phyloP scores from a whole-genome alignment of 2,329 filamentous ascomycete genomes.

The Tolypocladium sp. region DNA sequence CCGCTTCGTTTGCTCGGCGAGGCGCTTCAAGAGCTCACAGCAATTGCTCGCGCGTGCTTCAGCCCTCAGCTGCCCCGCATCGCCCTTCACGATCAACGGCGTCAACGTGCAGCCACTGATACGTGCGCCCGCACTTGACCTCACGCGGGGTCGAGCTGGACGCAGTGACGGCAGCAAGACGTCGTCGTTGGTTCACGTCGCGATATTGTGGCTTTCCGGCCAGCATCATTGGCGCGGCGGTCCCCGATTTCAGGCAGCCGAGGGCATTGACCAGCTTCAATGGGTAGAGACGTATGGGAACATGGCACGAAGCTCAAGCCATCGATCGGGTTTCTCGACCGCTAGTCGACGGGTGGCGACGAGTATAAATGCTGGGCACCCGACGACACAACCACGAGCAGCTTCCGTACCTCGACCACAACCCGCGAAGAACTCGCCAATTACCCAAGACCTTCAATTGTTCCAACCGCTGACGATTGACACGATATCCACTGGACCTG shows the following conservation, averaged over 20 bases:
- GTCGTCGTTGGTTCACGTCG: background rate
- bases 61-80: background rate
- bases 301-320: background rate
- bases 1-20: background rate
- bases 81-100: background rate
- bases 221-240: background rate
- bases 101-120: background rate
- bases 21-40: background rate
- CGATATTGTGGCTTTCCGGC: background rate
- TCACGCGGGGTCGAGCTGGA: background rate
- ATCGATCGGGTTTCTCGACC: background rate
- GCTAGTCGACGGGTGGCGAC: background rate
- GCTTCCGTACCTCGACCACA: background rate
- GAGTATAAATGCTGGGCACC: background rate
- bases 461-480: background rate
- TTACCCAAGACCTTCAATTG: background rate
- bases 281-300: background rate
- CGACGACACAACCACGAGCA: background rate
- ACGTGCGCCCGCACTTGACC: background rate
- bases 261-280: background rate
- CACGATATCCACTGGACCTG: background rate
- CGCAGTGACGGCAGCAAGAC: background rate
- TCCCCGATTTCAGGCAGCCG: background rate
- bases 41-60: background rate
- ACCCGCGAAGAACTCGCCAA: background rate